Percentiles rank a stretch among this genome's conserved stretches.
These are phyloP conservation scores for Xylaria sp. DNA, from an alignment of 2,329 filamentous ascomycete genomes.

Conservation along the genomic window DNA sequence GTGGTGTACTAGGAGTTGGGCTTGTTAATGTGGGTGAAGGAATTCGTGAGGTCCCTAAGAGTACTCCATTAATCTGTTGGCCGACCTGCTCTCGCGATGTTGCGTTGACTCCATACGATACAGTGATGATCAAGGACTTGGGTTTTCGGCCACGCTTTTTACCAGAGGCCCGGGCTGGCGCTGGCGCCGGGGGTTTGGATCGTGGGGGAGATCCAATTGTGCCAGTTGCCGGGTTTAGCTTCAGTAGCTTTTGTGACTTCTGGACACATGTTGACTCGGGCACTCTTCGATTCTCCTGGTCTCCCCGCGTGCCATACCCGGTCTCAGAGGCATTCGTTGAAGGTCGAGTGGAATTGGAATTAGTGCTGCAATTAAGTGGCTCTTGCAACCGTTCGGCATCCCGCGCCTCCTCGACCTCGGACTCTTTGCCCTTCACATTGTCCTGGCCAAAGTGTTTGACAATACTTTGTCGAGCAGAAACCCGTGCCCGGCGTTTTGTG, in stretches of 20 bases:
- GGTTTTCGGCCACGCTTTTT: conserved; percentile 53
- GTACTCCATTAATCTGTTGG: conserved; percentile 71
- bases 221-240: conserved; percentile 69
- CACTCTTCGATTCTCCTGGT: conserved; percentile 7
- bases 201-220: conserved; percentile 72
- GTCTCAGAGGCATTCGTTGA: not conserved
- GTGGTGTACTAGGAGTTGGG: conserved; percentile 29
- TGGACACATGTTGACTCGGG: conserved; percentile 34
- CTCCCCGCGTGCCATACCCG: not conserved
- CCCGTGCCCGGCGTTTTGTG: conserved; percentile 35
- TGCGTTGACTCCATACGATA: conserved; percentile 69
- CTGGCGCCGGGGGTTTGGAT: conserved; percentile 57
- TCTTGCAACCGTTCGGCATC: conserved; percentile 22
- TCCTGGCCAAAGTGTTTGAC: conserved; percentile 36
- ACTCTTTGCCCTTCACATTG: conserved; percentile 10
- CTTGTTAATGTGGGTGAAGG: conserved; percentile 44
- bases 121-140: conserved; percentile 60
- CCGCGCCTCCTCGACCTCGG: conserved; percentile 6
- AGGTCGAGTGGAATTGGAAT: not conserved
- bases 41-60: conserved; percentile 52
- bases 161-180: conserved; percentile 19
- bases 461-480: conserved; percentile 38
- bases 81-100: conserved; percentile 63
- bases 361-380: not conserved
- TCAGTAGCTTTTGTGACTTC: conserved; percentile 63